Percentiles rank a stretch among this genome's conserved stretches.
These are phyloP conservation scores for Volvox reticuliferus DNA, from an alignment of 139 green algal genomes.

Conservation along the genomic window DNA sequence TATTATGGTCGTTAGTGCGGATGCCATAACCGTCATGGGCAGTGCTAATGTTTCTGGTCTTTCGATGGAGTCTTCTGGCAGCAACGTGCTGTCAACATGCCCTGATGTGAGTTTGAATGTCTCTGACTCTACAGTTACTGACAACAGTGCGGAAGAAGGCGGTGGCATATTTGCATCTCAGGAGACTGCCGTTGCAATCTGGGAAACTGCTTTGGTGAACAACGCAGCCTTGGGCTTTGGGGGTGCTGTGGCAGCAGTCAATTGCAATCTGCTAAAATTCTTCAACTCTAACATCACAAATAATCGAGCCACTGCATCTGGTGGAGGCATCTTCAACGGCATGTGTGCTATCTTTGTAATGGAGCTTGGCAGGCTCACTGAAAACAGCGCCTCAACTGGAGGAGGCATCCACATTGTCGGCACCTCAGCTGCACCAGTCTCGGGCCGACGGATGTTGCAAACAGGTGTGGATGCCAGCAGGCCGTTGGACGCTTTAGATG, in stretches of 20 bases:
- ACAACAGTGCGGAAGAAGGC: neutral
- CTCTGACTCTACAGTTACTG: neutral
- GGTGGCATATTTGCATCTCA: neutral
- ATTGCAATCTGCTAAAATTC: neutral
- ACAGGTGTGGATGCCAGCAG: too few species aligned
- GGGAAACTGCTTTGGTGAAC: neutral
- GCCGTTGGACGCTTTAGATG: too few species aligned
- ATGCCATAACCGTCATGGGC: neutral
- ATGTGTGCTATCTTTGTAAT: neutral
- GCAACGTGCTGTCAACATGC: neutral
- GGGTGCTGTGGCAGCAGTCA: neutral
- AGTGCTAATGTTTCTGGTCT: neutral
- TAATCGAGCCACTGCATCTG: neutral
- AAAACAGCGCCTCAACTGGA: neutral
- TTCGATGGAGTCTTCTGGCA: neutral
- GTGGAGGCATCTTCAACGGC: neutral
- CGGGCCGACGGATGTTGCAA: too few species aligned
- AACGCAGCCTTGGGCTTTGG: neutral
- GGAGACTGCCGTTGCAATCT: neutral
- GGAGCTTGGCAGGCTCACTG: neutral
- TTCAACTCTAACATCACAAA: neutral
- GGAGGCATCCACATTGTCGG: neutral
- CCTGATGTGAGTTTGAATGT: neutral
- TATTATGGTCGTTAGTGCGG: neutral
- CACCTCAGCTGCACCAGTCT: neutral